Evolutionary conservation across 441 rosid species (phyloP).

Genomic region (Brassica balearica): DNA sequence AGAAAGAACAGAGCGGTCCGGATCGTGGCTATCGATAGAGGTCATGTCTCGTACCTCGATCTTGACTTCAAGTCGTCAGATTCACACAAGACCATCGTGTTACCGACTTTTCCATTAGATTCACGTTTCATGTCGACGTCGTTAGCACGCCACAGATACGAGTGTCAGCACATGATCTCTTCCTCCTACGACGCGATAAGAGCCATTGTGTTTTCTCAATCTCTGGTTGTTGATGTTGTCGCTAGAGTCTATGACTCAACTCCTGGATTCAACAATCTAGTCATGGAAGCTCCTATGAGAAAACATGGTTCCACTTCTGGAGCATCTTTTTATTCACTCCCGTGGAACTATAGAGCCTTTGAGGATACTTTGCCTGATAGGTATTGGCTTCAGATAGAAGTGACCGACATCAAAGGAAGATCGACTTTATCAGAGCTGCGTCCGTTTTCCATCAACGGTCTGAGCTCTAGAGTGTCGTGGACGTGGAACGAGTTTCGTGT

Average conservation of each 20-base stretch:
- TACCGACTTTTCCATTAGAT: constrained; percentile 93
- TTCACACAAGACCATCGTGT: constrained; percentile 60
- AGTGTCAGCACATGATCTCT: constrained; percentile 74
- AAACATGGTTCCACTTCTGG: constrained; percentile 57
- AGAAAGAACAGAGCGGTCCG: constrained; percentile 83
- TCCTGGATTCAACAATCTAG: constrained; percentile 60
- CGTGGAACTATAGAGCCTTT: constrained; percentile 90
- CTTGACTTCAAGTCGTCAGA: constrained; percentile 65
- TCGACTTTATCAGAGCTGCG: constrained; percentile 65
- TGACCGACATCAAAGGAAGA: constrained; percentile 60
- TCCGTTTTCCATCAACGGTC: constrained; percentile 84
- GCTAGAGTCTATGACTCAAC: constrained; percentile 79
- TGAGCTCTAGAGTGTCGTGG: constrained; percentile 67
- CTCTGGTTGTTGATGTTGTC: constrained; percentile 67
- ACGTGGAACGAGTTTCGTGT: constrained; percentile 91
- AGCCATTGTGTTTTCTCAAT: constrained; percentile 79
- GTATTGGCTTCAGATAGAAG: constrained; percentile 90
- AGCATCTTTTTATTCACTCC: constrained; percentile 72
- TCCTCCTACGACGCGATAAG: constrained; percentile 78
- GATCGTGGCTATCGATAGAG: constrained; percentile 84
- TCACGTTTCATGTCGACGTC: constrained; percentile 88
- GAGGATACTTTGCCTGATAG: constrained; percentile 86
- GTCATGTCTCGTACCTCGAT: constrained; percentile 84
- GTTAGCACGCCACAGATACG: constrained; percentile 60
- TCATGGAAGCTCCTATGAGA: constrained; percentile 80